phyloP scores from a whole-genome alignment of 768 basidiomycete species.

The Serendipita vermifera region DNA sequence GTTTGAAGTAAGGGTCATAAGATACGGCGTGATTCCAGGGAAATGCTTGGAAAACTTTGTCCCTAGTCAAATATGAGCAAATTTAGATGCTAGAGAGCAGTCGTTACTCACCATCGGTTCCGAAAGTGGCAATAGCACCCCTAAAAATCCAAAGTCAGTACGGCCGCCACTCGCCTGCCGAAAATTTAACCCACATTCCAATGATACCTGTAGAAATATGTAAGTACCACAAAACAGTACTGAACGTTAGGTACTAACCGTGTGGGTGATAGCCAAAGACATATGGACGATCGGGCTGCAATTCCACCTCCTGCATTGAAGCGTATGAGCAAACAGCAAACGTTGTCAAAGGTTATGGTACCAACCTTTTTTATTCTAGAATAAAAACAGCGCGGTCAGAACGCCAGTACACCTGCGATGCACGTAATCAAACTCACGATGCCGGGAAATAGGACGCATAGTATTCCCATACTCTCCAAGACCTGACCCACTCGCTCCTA shows the following conservation, averaged over 20 bases:
- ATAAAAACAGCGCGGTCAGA: slow-evolving; percentile 8
- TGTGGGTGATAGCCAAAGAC: slow-evolving; percentile 99
- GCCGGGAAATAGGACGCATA: slow-evolving; percentile 89
- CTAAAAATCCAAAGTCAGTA: slow-evolving; percentile 27
- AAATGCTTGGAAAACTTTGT: slow-evolving; percentile 83
- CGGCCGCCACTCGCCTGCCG: neutral
- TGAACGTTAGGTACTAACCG: slow-evolving; percentile 35
- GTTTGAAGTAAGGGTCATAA: slow-evolving; percentile 81
- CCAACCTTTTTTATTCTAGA: slow-evolving; percentile 32
- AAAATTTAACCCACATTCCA: slow-evolving; percentile 59
- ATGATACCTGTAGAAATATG: slow-evolving; percentile 58
- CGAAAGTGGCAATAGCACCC: slow-evolving; percentile 94
- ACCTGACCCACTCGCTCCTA: slow-evolving; percentile 61
- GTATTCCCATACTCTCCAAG: slow-evolving; percentile 62
- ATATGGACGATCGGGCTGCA: slow-evolving; percentile 85
- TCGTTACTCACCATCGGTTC: slow-evolving; percentile 60
- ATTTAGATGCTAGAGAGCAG: neutral
- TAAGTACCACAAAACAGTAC: slow-evolving; percentile 11
- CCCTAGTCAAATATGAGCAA: slow-evolving; percentile 31
- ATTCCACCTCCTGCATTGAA: slow-evolving; percentile 58
- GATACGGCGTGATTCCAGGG: slow-evolving; percentile 85
- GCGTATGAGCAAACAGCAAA: neutral
- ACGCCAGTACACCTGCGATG: too few relatives aligned
- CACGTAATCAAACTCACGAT: slow-evolving; percentile 52
- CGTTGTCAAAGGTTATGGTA: neutral